Evolutionary conservation across 306 rosid genomes (phyloP).

Genomic region (Quercus engelmannii): DNA sequence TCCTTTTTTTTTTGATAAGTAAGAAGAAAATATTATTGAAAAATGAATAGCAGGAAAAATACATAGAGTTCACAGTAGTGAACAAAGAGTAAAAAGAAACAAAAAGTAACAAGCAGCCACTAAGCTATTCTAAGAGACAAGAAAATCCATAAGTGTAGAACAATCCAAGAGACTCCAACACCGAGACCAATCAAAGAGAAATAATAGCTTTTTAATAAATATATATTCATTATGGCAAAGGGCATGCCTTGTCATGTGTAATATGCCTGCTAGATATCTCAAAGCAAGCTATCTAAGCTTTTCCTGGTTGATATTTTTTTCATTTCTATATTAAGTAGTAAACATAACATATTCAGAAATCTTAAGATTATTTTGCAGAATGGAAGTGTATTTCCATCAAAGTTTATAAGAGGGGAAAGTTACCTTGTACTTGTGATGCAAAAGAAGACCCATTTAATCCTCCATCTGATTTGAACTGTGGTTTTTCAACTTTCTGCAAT

Average conservation of each 20-base stretch:
- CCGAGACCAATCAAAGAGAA: neutral
- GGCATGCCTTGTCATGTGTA: neutral
- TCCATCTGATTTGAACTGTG: slow-evolving; percentile 56
- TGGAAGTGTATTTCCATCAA: neutral
- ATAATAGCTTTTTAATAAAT: neutral
- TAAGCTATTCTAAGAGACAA: no score
- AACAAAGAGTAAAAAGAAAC: no score
- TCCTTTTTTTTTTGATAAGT: neutral
- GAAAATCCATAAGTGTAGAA: no score
- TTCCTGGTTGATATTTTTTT: neutral
- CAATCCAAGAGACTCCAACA: no score
- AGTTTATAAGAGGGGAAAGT: neutral
- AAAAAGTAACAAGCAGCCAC: no score
- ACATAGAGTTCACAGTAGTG: no score
- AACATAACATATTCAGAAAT: neutral
- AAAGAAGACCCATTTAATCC: slow-evolving; percentile 67
- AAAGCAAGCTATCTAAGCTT: neutral
- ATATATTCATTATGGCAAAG: neutral
- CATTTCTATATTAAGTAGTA: neutral
- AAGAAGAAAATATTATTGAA: no score
- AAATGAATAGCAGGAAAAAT: no score
- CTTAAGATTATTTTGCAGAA: neutral
- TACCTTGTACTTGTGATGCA: slow-evolving; percentile 73
- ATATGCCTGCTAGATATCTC: neutral
- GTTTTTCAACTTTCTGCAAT: slow-evolving; percentile 61